Base-by-base conservation (phyloP, 1,284 basidiomycete genomes). In the Boletus albobrunnescens region DNA sequence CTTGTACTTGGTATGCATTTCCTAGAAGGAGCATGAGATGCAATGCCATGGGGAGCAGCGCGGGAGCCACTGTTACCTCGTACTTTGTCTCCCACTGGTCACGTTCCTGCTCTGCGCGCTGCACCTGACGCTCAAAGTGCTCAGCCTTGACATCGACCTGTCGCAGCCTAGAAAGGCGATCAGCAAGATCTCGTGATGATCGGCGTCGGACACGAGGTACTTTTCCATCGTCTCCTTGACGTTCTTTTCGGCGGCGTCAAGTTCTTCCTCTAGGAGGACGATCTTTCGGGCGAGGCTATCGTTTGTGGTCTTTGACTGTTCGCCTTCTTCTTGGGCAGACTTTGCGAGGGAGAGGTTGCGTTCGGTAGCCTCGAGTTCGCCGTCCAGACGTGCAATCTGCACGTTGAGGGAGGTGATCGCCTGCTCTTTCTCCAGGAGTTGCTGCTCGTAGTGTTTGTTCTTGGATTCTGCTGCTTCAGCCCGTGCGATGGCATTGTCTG, bases 141-240 rank as follows among this genome's bases (percentile, higher is more conserved):
- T 99, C 96, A 19, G 96, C 94, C 77, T 98, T 98, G 71, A 99
- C 89, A 68, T 99, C 96, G 49, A 95, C 92, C 68, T 97, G 93
- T 57, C 96, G 82, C 59, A 99, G 79, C 71, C 94, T 98, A 62
- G 23, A 49, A 22, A 50, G 26, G 48, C 28, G 38, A 55, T 58
- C 52, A 58, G 51, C 36, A 51, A 48, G 47, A 58, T 56, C 44
- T 40, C 24, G 50, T 23, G 52, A 50, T 33, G 32, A 48, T 26
- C 44, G 16, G 31, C 24, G 41, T 19, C 19, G 27, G 23, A 44
- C 27, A 36, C 19, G 38, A 78, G 91, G 62, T 65, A 96, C 95
- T 95, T 97, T 73, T 98, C 96, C 26, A 91, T 89, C 2, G 92
- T 94, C 65, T 99, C 95, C 72, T 95, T 94, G 56, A 94, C 76